phyloP scores from a whole-genome alignment of 805 yeast genomes.

The Cyberlindnera veronae region DNA sequence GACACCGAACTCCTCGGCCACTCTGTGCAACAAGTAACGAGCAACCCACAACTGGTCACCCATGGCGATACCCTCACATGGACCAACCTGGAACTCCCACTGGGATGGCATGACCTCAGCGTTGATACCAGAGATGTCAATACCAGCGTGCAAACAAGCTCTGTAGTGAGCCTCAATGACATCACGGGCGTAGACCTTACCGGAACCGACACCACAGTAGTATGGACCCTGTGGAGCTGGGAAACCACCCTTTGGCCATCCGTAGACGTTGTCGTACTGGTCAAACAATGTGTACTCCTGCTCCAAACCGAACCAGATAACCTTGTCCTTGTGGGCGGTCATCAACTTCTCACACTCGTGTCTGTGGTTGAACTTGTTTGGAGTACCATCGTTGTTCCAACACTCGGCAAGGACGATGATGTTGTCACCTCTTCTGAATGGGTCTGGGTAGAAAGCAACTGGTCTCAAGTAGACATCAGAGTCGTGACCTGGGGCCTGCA shows the following conservation, averaged over 20 bases:
- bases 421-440: constrained; percentile 98
- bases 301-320: constrained; percentile 97
- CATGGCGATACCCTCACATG: constrained; percentile 92
- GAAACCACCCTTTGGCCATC: constrained; percentile 99
- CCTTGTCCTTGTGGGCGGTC: constrained; percentile 82
- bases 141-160: constrained; percentile 93
- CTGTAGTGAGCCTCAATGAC: constrained; percentile 98
- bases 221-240: constrained; percentile 99
- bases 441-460: constrained; percentile 92
- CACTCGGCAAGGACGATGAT: constrained; percentile 92
- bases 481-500: constrained; percentile 97
- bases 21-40: constrained; percentile 87
- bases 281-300: constrained; percentile 98
- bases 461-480: constrained; percentile 95
- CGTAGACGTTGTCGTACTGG: constrained; percentile 83
- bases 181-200: constrained; percentile 97
- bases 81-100: constrained; percentile 99
- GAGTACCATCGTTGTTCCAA: constrained; percentile 98
- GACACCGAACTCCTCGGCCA: constrained; percentile 98
- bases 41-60: constrained; percentile 98
- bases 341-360: constrained; percentile 93
- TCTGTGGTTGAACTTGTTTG: constrained; percentile 98
- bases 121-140: constrained; percentile 90
- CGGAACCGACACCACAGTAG: constrained; percentile 99
- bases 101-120: constrained; percentile 99